Percentiles rank a stretch among this genome's conserved stretches.
These are phyloP conservation scores for Cytospora mali DNA, from an alignment of 2,329 filamentous ascomycete species.

Conservation along the genomic window DNA sequence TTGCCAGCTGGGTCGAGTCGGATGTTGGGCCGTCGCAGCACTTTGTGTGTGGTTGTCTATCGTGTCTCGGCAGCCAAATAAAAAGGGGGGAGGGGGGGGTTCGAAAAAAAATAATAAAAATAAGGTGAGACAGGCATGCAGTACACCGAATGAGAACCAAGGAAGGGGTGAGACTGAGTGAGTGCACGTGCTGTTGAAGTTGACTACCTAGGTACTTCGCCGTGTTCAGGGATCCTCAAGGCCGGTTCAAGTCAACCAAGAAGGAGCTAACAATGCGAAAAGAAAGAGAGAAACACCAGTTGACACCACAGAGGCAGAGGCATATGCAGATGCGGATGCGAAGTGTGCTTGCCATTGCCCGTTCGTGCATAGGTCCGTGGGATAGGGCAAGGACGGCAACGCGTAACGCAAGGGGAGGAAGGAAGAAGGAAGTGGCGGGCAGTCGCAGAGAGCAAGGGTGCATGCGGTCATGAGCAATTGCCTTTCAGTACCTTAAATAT, in stretches of 20 bases:
- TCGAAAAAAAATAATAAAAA: too few species aligned
- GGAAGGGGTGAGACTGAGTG: too few species aligned
- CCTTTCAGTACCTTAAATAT: too few species aligned
- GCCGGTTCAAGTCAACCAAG: background rate
- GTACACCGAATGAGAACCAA: constrained; percentile 1
- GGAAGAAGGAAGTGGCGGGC: background rate
- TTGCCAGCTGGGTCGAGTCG: background rate
- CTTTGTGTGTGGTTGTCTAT: too few species aligned
- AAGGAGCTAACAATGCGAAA: background rate
- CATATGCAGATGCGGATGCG: background rate
- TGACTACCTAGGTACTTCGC: background rate
- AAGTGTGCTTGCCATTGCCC: background rate
- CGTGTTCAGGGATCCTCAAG: background rate
- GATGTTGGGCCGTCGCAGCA: background rate
- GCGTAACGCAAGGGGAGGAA: background rate
- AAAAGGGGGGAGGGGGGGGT: too few species aligned
- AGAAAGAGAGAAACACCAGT: too few species aligned
- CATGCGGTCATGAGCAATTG: too few species aligned
- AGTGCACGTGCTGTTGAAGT: constrained; percentile 6
- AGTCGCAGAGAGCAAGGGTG: background rate
- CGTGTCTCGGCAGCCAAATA: constrained; percentile 14
- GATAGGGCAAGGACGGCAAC: background rate
- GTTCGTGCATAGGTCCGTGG: background rate
- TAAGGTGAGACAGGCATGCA: constrained; percentile 2
- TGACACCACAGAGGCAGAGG: background rate